A percentile compares a stretch with the other conserved stretches of the same genome.
Evolutionary conservation across 805 yeast species (phyloP).

Genomic region (Zygosaccharomyces gambellarensis): DNA sequence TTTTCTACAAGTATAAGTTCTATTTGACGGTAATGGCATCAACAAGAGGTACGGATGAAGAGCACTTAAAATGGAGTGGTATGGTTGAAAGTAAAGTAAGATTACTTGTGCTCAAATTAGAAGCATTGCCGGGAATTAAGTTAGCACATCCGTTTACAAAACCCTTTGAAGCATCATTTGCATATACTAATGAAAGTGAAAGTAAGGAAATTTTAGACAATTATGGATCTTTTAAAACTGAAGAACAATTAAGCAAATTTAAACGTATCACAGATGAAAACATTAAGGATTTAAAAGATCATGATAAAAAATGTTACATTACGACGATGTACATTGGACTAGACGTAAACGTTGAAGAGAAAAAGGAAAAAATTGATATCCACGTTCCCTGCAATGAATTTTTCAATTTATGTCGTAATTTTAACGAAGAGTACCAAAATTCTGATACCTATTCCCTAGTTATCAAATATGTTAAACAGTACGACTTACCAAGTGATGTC

Average conservation of each 20-base stretch:
- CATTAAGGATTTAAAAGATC: conserved; percentile 27
- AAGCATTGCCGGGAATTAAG: conserved; percentile 65
- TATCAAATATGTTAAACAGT: conserved; percentile 67
- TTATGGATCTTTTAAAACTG: conserved; percentile 59
- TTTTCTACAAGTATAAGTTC: conserved; percentile 78
- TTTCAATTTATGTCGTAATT: conserved; percentile 69
- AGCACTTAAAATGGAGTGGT: conserved; percentile 88
- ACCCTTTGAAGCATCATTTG: conserved; percentile 55
- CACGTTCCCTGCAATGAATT: conserved; percentile 90
- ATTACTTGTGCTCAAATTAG: conserved; percentile 76
- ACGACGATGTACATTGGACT: conserved; percentile 81
- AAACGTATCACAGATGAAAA: conserved; percentile 36
- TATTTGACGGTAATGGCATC: conserved; percentile 79
- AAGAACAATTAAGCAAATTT: conserved; percentile 31
- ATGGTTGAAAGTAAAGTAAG: conserved; percentile 86
- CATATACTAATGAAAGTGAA: conserved; percentile 49
- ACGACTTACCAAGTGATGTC: conserved; percentile 81
- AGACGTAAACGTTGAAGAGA: conserved; percentile 44
- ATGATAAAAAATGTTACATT: conserved; percentile 44
- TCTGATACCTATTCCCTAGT: conserved; percentile 48
- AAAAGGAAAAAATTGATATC: conserved; percentile 67
- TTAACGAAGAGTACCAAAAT: conserved; percentile 61
- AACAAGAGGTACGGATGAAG: conserved; percentile 68
- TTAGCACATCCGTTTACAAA: conserved; percentile 89
- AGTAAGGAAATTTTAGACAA: conserved; percentile 52